A percentile compares a stretch with the other conserved stretches of the same genome.
These are phyloP conservation scores for Hebeloma cylindrosporum DNA, from an alignment of 768 basidiomycete genomes.

Conservation along the genomic window DNA sequence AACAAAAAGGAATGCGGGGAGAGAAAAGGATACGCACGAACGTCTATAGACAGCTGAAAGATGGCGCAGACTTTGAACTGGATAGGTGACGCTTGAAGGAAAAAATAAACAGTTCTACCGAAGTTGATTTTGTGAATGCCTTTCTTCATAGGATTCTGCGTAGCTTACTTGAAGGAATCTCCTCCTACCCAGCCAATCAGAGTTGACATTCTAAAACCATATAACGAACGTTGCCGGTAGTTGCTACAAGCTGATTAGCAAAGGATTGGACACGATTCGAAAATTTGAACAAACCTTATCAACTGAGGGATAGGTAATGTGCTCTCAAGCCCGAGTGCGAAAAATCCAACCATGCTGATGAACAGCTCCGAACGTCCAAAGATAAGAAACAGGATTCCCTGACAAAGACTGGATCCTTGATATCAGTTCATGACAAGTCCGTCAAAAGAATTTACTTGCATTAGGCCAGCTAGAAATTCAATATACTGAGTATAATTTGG, in stretches of 20 bases:
- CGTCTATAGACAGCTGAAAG: slow-evolving; percentile 79
- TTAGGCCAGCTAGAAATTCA: slow-evolving; percentile 77
- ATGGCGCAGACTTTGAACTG: slow-evolving; percentile 84
- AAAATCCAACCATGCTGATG: slow-evolving; percentile 65
- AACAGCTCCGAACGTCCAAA: slow-evolving; percentile 63
- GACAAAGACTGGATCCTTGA: slow-evolving; percentile 48
- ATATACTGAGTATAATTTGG: slow-evolving; percentile 72
- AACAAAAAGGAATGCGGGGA: not conserved
- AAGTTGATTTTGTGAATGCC: slow-evolving; percentile 1
- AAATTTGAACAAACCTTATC: slow-evolving; percentile 51
- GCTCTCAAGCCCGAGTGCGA: slow-evolving; percentile 81
- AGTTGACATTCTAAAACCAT: slow-evolving; percentile 83
- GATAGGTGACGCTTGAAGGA: slow-evolving; percentile 65
- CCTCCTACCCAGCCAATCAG: slow-evolving; percentile 83
- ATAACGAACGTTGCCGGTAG: slow-evolving; percentile 73
- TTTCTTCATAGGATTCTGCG: slow-evolving; percentile 86
- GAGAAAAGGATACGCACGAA: slow-evolving; percentile 47
- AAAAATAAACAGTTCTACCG: slow-evolving; percentile 75
- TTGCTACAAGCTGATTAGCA: slow-evolving; percentile 49
- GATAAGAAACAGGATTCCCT: slow-evolving; percentile 74
- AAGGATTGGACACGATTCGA: no score
- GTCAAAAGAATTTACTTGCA: slow-evolving; percentile 45
- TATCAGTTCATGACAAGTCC: not conserved
- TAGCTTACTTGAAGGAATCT: slow-evolving; percentile 78
- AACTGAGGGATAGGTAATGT: slow-evolving; percentile 86